Base-by-base conservation (phyloP, 495 filamentous ascomycete genomes). In the Geoglossum glabrum region DNA sequence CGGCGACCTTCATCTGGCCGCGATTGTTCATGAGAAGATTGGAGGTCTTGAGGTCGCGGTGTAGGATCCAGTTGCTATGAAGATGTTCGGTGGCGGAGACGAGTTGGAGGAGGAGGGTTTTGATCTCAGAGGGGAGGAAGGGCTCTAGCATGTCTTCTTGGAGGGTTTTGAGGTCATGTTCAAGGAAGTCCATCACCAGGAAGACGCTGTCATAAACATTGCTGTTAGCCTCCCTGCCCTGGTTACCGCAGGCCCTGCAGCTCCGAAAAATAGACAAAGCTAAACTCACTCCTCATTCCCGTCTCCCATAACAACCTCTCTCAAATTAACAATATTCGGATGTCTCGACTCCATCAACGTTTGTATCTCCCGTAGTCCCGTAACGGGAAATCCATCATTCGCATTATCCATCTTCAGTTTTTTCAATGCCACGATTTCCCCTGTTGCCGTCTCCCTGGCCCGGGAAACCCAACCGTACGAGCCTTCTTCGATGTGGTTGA, bases 401-500 rank as follows among this genome's bases (percentile, higher is more conserved):
- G 75, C 74, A 66, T 83, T 78, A 61, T 95, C 87, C 72, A 96
- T 81, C 75, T 98, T 98, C 55, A 97, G 76, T 66, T 88, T 84
- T 76, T 98, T 98, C 62, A 98, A 70, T 40, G 92, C 92, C 23
- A 97, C 90, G 7, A 98, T 76, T 59, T 88, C 81, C 7, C 88
- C 87, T 0, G 92, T 94, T 3, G 74, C 74, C 11, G 76, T 77
- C 66, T 95, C 87, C 60, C 74, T 80, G 8, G 90, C 92, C 28
- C 92, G 73, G 43, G 90, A 90, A 3, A 98, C 92, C 79, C 82
- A 90, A 55, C 92, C 92, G 71, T 97, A 98, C 0, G 87, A 85
- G 55, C 92, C 92, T 69, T 98, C 92, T 67, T 97, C 92, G 64
- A 98, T 98, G 69, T 92, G 85, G 64, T 98, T 98, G 60, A 98